phyloP scores from a whole-genome alignment of 2,329 filamentous ascomycete genomes.

The Aulographum hederae region DNA sequence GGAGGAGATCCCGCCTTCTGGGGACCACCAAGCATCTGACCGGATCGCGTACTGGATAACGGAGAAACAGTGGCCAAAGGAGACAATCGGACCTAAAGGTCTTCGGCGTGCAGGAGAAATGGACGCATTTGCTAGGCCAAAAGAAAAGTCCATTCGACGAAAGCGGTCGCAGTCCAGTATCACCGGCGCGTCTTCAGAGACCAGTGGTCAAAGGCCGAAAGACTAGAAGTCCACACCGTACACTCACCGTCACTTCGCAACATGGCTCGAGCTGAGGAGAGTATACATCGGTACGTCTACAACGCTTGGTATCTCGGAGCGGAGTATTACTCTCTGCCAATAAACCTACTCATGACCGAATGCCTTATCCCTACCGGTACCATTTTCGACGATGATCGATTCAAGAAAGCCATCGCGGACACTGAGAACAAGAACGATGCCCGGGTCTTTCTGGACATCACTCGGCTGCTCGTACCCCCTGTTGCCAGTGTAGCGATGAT shows the following conservation, averaged over 20 bases:
- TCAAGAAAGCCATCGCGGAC: constrained; percentile 16
- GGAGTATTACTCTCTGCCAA: constrained; percentile 14
- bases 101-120: too few species aligned
- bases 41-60: too few species aligned
- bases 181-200: constrained; percentile 1
- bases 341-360: constrained; percentile 13
- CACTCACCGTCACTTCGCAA: constrained; percentile 16
- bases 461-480: constrained; percentile 20
- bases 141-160: constrained; percentile 5
- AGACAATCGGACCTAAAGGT: too few species aligned
- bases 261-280: constrained; percentile 20
- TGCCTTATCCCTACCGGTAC: constrained; percentile 16
- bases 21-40: too few species aligned
- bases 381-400: constrained; percentile 21
- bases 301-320: constrained; percentile 13
- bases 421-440: constrained; percentile 15
- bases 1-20: too few species aligned
- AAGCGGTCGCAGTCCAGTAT: constrained; percentile 3
- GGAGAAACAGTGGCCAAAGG: too few species aligned
- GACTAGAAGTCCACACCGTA: constrained; percentile 12
- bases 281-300: constrained; percentile 22
- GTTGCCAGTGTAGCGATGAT: too few species aligned
- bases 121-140: too few species aligned
- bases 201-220: constrained; percentile 6
- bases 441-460: constrained; percentile 20